These are phyloP conservation scores for Coniosporium apollinis DNA, from an alignment of 495 filamentous ascomycete genomes.

Conservation along the genomic window DNA sequence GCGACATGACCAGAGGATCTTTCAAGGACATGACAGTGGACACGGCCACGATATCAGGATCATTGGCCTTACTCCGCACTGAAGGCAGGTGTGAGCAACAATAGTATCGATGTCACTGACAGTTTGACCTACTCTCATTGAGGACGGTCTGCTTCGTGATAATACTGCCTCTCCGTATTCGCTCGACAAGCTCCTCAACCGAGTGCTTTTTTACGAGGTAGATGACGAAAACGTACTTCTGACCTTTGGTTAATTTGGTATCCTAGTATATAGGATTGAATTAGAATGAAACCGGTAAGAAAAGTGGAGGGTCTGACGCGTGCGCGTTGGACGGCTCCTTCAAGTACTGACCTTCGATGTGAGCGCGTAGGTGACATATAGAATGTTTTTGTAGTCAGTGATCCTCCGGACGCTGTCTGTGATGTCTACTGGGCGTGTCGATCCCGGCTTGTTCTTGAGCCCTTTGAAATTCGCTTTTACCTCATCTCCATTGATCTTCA, in stretches of 20 bases:
- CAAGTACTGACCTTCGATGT: conserved; percentile 85
- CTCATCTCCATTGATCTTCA: conserved; percentile 77
- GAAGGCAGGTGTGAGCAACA: conserved; percentile 1
- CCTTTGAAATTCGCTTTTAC: conserved; percentile 81
- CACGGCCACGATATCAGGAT: conserved; percentile 74
- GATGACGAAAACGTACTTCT: conserved; percentile 64
- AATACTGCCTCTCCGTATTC: conserved; percentile 45
- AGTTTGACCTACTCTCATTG: conserved; percentile 51
- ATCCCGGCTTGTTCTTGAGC: conserved; percentile 86
- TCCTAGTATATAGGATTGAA: too few relatives aligned
- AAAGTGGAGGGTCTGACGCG: too few relatives aligned
- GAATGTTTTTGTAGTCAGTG: conserved; percentile 49
- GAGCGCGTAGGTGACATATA: conserved; percentile 81
- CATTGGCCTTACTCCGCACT: conserved; percentile 71
- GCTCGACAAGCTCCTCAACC: conserved; percentile 51
- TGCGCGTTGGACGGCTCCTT: too few relatives aligned
- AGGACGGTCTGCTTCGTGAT: conserved; percentile 72
- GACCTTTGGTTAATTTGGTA: not conserved
- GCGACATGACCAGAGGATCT: conserved; percentile 73
- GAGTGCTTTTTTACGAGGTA: conserved; percentile 59
- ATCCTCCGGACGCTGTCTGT: conserved; percentile 57
- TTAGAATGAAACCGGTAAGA: too few relatives aligned
- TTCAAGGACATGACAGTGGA: conserved; percentile 80
- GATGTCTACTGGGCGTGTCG: conserved; percentile 82
- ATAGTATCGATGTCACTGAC: not conserved